Conservation (phyloP, 805 yeast genomes). For the Zygoascus bituminiphila region DNA sequence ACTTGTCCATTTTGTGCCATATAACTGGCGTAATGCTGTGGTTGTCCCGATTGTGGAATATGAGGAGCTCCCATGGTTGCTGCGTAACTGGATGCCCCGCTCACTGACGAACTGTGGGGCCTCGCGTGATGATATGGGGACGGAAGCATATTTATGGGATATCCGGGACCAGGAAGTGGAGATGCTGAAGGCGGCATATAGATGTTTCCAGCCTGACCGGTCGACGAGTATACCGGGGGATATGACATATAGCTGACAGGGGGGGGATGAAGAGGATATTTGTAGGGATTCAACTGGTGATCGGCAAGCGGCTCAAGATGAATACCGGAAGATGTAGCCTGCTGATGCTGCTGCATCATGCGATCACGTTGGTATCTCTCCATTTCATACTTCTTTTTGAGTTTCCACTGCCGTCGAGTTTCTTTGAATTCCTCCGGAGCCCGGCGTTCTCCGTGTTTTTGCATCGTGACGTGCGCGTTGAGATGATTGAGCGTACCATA, state of each 20-base stretch:
- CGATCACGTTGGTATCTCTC: background rate
- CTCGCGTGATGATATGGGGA: background rate
- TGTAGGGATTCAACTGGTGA: background rate
- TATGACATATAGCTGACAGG: background rate
- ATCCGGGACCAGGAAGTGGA: background rate
- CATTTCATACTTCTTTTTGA: constrained; percentile 26
- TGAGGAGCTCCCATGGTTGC: background rate
- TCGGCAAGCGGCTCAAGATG: background rate
- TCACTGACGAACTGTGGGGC: background rate
- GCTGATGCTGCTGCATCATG: constrained; percentile 5
- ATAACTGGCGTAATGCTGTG: background rate
- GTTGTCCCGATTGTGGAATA: background rate
- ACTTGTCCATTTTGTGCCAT: background rate
- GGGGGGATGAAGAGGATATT: background rate
- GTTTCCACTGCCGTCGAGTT: constrained; percentile 38
- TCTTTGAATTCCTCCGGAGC: constrained; percentile 48
- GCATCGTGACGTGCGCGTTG: constrained; percentile 47
- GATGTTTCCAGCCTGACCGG: background rate
- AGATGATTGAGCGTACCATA: constrained; percentile 55
- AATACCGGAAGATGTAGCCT: background rate
- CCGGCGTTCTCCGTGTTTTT: constrained; percentile 47
- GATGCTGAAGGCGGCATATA: background rate
- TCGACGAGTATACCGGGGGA: background rate
- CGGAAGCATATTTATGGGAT: background rate
- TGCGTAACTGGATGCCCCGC: background rate